Evolutionary conservation across 2,329 filamentous ascomycete genomes (phyloP), one percentile per base, ranked within the genome.

Genomic region (Beauveria varroae): DNA sequence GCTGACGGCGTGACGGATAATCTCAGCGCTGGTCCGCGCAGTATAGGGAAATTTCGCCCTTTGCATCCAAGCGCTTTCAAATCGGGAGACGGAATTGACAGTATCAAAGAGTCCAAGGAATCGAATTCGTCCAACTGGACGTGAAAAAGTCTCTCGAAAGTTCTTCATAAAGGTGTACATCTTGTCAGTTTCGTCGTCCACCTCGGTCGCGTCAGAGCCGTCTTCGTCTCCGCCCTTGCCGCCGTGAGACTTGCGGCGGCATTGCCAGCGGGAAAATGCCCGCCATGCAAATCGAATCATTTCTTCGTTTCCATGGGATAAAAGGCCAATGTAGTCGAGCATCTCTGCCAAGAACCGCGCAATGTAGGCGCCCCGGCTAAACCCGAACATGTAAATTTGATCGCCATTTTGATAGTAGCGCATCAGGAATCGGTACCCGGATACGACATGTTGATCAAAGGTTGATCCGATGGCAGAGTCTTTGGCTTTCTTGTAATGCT

Each of bases 221-320:
- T 40, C 41, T 8, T 70, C 69, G 0, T 78, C 75, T 10, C 72
- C 73, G 78, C 78, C 76, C 78, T 75, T 28, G 88, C 86, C 4
- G 84, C 82, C 18, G 84, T 84, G 14, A 93, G 84, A 64, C 88
- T 91, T 1, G 91, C 79, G 74, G 8, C 87, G 82, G 49, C 80
- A 81, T 68, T 90, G 86, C 87, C 87, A 91, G 69, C 87, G 85
- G 8, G 86, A 82, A 68, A 91, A 92, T 0, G 88, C 87, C 70
- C 89, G 92, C 90, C 90, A 95, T 0, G 89, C 90, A 70, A 96
- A 96, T 4, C 82, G 80, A 57, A 91, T 86, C 86, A 95, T 88
- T 66, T 95, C 91, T 69, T 96, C 89, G 67, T 96, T 96, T 12
- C 91, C 90, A 57, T 89, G 87, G 14, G 87, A 88, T 16, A 96